Conservation (phyloP, 2,329 filamentous ascomycete genomes). For the Verticillium longisporum region DNA sequence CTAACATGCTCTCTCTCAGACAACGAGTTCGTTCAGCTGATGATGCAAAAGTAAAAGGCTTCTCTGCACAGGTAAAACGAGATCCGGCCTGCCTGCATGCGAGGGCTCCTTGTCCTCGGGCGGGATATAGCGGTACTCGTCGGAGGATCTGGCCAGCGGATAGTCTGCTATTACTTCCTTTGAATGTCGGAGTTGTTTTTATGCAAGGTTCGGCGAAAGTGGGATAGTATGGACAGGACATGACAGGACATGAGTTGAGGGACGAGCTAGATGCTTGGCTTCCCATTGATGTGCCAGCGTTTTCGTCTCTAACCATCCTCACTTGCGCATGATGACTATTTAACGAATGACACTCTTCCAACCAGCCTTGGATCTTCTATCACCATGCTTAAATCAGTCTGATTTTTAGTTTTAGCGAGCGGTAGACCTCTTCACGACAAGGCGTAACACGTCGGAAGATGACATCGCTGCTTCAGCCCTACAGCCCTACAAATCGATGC, state of each 20-base stretch:
- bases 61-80: neutral
- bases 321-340: conserved; percentile 7
- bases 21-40: conserved; percentile 89
- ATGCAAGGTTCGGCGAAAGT: neutral
- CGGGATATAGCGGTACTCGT: neutral
- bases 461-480: neutral
- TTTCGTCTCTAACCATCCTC: conserved; percentile 4
- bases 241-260: neutral
- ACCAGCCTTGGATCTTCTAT: neutral
- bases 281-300: conserved; percentile 3
- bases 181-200: neutral
- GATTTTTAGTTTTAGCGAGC: neutral
- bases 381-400: neutral
- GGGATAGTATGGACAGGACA: neutral
- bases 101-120: neutral
- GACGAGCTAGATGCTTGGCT: neutral
- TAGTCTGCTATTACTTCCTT: neutral
- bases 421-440: neutral
- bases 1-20: conserved; percentile 38
- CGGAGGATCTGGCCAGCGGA: neutral
- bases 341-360: conserved; percentile 8
- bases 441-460: neutral
- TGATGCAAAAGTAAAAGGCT: conserved; percentile 79
- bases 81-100: neutral
- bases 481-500: neutral